Base-by-base conservation (phyloP, 331 rosid species). In the Quercus tomentella region DNA sequence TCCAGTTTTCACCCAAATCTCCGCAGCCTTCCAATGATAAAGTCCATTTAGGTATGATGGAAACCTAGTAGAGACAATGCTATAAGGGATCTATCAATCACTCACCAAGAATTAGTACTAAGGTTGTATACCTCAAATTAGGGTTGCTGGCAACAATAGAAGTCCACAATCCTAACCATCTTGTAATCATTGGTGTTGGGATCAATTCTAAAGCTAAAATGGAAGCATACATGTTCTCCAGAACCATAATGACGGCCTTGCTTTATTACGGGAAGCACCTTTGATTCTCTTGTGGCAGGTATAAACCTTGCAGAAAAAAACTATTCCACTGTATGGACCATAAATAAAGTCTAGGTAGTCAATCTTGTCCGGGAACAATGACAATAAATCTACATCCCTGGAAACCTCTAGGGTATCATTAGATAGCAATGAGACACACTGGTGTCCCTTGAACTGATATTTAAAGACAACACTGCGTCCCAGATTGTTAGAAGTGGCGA, bases 101-200 rank as follows among this genome's bases (percentile, higher is more conserved):
- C 56, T 70, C 56, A 41, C 74, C 74, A 70, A 35, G 74, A 70
- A 70, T 41, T 56, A 12, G 74, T 70, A n/a, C 74, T 70, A 11
- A 21, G 74, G 31, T 16, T 70, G 55, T 41, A 70, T 10, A 70
- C 56, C 74, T 70, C 74, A 22, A 70, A 54, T 21, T 33, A 14
- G 49, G n/a, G 20, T 33, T 20, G 22, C 11, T 7, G 45, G 45
- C 45, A 37, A 37, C 10, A 11, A 37, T 37, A 7, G 56, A 41
- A 70, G 54, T n/a, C 22, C 56, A 43, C 31, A 70, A 70, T 70
- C 20, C 74, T 70, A 21, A 70, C 45, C 23, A 70, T 56, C 74
- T 70, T 70, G 56, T 37, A 70, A 41, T 70, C 74, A 22, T 43
- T 43, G 12, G 55, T 43, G 10, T 70, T 70, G 54, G 56, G 74